These are phyloP conservation scores for Diaporthe capsici DNA, from an alignment of 2,329 filamentous ascomycete species.

Conservation along the genomic window DNA sequence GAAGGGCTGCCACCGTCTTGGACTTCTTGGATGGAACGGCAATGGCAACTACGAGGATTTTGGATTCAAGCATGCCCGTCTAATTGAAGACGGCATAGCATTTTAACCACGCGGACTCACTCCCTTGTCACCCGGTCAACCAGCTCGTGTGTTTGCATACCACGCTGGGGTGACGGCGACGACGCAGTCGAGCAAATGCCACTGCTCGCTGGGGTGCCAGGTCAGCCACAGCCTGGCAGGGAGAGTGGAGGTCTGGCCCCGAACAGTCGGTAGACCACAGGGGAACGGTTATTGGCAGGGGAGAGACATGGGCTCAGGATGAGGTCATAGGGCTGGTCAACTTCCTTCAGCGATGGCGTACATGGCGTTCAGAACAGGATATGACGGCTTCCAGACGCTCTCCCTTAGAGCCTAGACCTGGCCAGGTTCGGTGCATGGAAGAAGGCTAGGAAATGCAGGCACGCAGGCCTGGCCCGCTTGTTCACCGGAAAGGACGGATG, in stretches of 20 bases:
- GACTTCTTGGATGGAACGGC: conserved; percentile 20
- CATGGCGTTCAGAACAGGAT: conserved; percentile 32
- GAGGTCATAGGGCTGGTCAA: conserved; percentile 40
- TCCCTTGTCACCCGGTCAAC: background rate
- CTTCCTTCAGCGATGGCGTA: conserved; percentile 40
- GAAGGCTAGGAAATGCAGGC: conserved; percentile 34
- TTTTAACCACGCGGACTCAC: background rate
- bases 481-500: conserved; percentile 12
- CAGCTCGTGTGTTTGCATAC: background rate
- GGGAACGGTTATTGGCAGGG: conserved; percentile 29
- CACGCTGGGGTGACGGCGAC: conserved; percentile 13
- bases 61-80: conserved; percentile 24
- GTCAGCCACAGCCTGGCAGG: conserved; percentile 18
- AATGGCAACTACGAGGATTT: conserved; percentile 30
- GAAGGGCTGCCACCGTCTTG: conserved; percentile 19
- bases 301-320: conserved; percentile 34
- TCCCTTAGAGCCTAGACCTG: conserved; percentile 16
- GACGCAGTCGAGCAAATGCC: conserved; percentile 2
- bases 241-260: conserved; percentile 6
- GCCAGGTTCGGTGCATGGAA: conserved; percentile 3
- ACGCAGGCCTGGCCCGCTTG: conserved; percentile 4
- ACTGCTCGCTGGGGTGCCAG: conserved; percentile 1
- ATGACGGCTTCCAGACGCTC: conserved; percentile 35
- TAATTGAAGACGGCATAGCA: conserved; percentile 20
- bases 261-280: conserved; percentile 27